Evolutionary conservation across 805 yeast genomes (phyloP).

Genomic region (Schizosaccharomyces japonicus): DNA sequence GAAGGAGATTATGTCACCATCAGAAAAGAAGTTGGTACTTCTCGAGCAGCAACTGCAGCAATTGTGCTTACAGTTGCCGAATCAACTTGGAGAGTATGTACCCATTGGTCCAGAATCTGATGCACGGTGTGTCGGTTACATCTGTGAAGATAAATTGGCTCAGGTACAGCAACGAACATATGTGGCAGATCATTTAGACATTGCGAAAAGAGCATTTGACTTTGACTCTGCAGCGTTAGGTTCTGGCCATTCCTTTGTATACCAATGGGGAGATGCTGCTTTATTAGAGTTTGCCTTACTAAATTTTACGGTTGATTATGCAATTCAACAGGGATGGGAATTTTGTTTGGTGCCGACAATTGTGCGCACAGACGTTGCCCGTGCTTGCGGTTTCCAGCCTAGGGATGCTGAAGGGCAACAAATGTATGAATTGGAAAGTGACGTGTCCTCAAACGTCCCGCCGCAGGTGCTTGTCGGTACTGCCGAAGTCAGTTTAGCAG

Average conservation of each 20-base stretch:
- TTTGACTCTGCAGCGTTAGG: conserved; percentile 47
- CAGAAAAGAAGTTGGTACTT: too few species aligned
- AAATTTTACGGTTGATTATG: conserved; percentile 47
- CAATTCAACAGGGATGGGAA: conserved; percentile 41
- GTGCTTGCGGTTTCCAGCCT: conserved; percentile 88
- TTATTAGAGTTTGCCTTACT: conserved; percentile 70
- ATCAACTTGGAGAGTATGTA: not conserved
- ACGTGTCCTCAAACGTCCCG: conserved; percentile 12
- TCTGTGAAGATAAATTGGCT: not conserved
- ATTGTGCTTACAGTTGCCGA: not conserved
- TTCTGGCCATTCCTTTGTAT: conserved; percentile 77
- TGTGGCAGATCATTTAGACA: conserved; percentile 38
- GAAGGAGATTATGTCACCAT: too few species aligned
- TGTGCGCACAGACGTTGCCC: conserved; percentile 49
- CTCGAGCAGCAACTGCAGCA: too few species aligned
- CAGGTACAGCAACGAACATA: not conserved
- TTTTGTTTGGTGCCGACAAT: conserved; percentile 68
- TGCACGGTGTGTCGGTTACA: not conserved
- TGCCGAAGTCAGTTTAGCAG: conserved; percentile 87
- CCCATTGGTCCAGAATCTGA: not conserved
- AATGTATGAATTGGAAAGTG: conserved; percentile 38
- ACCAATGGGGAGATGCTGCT: conserved; percentile 64
- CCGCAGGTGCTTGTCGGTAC: conserved; percentile 61
- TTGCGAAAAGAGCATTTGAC: conserved; percentile 53
- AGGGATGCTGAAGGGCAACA: conserved; percentile 68